Percentiles rank a stretch among this genome's conserved stretches.
Conservation (phyloP, 192 early-diverging fungal species). For the Gigaspora rosea region DNA sequence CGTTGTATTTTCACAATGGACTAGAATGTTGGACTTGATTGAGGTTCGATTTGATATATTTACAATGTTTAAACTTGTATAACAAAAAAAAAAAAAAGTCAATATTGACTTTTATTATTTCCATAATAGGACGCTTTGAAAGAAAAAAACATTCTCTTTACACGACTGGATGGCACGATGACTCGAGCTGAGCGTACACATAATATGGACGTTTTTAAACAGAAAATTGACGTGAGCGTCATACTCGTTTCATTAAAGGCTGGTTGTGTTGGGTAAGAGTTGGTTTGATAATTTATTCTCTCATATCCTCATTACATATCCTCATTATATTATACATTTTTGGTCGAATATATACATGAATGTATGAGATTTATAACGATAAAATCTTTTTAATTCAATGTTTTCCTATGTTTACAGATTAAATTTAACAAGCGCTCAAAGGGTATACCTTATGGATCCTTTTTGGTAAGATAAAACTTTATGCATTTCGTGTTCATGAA, state of each 20-base stretch:
- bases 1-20: constrained; percentile 97
- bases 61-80: no score
- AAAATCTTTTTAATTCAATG: background rate
- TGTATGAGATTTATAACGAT: no score
- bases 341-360: no score
- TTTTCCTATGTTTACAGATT: constrained; percentile 34
- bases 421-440: constrained; percentile 70
- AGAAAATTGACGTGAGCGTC: constrained; percentile 49
- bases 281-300: background rate
- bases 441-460: constrained; percentile 69
- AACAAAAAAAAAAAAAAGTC: no score
- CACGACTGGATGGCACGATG: constrained; percentile 80
- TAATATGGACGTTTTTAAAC: constrained; percentile 61
- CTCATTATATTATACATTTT: background rate
- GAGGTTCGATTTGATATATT: constrained; percentile 35
- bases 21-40: constrained; percentile 79
- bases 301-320: background rate
- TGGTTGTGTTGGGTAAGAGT: constrained; percentile 66
- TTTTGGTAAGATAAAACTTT: constrained; percentile 39
- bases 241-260: constrained; percentile 72
- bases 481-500: constrained; percentile 21
- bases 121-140: constrained; percentile 51
- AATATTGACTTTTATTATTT: constrained; percentile 38
- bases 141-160: constrained; percentile 57
- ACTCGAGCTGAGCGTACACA: constrained; percentile 55